phyloP scores from a whole-genome alignment of 257 asterid species.

The Nicotiana tomentosiformis region DNA sequence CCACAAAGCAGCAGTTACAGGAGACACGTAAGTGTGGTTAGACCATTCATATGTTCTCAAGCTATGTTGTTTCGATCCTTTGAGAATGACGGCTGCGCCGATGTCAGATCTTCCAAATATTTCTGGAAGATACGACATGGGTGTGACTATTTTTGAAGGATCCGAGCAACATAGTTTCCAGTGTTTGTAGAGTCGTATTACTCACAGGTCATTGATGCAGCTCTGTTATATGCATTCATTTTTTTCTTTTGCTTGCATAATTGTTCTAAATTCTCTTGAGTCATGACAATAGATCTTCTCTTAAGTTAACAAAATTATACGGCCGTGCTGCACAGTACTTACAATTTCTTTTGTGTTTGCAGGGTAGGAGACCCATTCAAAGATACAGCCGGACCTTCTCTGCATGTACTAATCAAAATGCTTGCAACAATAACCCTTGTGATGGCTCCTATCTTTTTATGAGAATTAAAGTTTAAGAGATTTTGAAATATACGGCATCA shows the following conservation, averaged over 20 bases:
- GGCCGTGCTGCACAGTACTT: background rate
- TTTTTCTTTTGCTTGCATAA: background rate
- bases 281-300: background rate
- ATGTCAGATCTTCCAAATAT: background rate
- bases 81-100: background rate
- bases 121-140: background rate
- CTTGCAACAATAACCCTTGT: slow-evolving; percentile 97
- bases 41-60: background rate
- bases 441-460: slow-evolving; percentile 95
- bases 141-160: background rate
- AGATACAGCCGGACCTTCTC: slow-evolving; percentile 98
- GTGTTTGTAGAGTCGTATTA: background rate
- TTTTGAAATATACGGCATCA: background rate
- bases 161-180: background rate
- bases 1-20: slow-evolving; percentile 96
- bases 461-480: slow-evolving; percentile 16
- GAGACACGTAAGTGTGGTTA: slow-evolving; percentile 81
- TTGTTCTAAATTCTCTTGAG: background rate
- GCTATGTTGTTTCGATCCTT: background rate
- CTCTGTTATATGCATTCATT: background rate
- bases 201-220: background rate
- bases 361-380: slow-evolving; percentile 99
- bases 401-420: slow-evolving; percentile 95
- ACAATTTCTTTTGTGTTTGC: slow-evolving; percentile 13
- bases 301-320: background rate